Conservation (phyloP, 257 asterid species). For the Gentiana macrophylla region DNA sequence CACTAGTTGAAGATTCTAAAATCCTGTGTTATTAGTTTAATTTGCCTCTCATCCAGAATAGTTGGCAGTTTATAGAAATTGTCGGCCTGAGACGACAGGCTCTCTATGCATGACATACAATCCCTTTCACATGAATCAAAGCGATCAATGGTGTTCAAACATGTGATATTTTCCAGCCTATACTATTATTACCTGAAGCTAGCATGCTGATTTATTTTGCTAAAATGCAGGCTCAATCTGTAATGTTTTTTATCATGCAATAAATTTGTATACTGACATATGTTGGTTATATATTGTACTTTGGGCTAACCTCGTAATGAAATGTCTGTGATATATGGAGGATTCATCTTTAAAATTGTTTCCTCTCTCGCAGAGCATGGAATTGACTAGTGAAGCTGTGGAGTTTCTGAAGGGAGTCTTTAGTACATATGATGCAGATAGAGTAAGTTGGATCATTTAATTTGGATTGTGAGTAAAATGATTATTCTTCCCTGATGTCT, state of each 20-base stretch:
- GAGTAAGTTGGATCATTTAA: slow-evolving; percentile 36
- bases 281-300: not conserved
- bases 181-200: not conserved
- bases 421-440: slow-evolving; percentile 80
- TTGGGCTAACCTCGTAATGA: not conserved
- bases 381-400: slow-evolving; percentile 89
- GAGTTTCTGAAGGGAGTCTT: slow-evolving; percentile 94
- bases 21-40: slow-evolving; percentile 1
- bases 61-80: not conserved
- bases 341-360: slow-evolving; percentile 9
- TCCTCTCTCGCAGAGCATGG: slow-evolving; percentile 72
- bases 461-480: not conserved
- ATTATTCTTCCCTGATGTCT: not conserved
- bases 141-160: not conserved
- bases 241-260: too few species aligned
- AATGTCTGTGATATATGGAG: not conserved
- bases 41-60: not conserved
- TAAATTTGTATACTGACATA: too few species aligned
- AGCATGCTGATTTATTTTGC: not conserved
- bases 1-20: not conserved
- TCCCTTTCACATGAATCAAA: not conserved
- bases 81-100: too few species aligned
- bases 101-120: not conserved
- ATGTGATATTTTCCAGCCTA: not conserved
- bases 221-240: not conserved